These are phyloP conservation scores for Gymnopus androsaceus DNA, from an alignment of 1,284 basidiomycete species.

Conservation along the genomic window DNA sequence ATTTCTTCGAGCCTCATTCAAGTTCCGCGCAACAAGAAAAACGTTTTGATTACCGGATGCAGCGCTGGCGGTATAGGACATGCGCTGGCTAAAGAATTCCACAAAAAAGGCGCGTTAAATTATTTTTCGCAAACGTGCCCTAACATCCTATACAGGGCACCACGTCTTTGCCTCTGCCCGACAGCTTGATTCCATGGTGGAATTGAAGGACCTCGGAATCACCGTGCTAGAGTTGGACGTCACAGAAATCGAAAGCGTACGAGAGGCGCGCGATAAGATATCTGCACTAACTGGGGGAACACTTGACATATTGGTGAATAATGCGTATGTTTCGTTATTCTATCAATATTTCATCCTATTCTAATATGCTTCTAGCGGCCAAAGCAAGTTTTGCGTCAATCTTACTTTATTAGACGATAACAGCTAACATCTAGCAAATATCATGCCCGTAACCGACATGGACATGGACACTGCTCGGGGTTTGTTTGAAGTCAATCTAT, in stretches of 20 bases:
- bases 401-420: not conserved
- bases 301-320: constrained; percentile 35
- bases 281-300: constrained; percentile 26
- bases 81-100: constrained; percentile 26
- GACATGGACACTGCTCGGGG: constrained; percentile 21
- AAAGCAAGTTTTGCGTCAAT: constrained; percentile 8
- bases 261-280: constrained; percentile 21
- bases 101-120: constrained; percentile 21
- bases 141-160: constrained; percentile 21
- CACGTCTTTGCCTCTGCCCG: constrained; percentile 35
- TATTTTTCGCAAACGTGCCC: not conserved
- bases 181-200: constrained; percentile 25
- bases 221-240: constrained; percentile 34
- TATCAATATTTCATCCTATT: not conserved
- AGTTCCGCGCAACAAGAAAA: not conserved
- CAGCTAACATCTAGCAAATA: not conserved
- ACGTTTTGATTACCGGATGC: constrained; percentile 20
- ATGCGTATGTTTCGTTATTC: constrained; percentile 27
- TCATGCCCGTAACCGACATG: constrained; percentile 23
- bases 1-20: not conserved
- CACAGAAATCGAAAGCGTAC: constrained; percentile 24
- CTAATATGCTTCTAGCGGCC: not conserved
- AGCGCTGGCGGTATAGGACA: constrained; percentile 26
- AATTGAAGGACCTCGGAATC: constrained; percentile 25
- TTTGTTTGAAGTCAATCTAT: constrained; percentile 32